Evolutionary conservation across 2,329 filamentous ascomycete species (phyloP).

Genomic region (Hypomyces rosellus): DNA sequence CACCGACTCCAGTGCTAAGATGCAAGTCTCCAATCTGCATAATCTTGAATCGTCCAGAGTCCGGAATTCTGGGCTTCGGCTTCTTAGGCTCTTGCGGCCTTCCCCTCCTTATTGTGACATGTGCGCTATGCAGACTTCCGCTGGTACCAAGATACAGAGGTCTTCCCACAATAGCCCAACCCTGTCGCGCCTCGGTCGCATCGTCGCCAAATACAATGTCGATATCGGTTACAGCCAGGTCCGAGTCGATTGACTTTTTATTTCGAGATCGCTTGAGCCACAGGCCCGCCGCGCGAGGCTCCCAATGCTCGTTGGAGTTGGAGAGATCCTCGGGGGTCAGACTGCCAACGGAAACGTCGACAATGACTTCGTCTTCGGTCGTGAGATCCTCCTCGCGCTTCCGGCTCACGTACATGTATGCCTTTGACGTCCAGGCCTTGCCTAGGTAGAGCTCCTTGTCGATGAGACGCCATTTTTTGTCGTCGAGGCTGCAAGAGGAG

Average conservation of each 20-base stretch:
- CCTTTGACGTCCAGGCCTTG: slow-evolving; percentile 65
- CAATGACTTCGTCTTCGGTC: slow-evolving; percentile 67
- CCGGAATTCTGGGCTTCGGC: slow-evolving; percentile 69
- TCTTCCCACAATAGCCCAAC: slow-evolving; percentile 74
- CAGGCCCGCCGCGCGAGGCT: slow-evolving; percentile 66
- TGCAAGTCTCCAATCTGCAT: slow-evolving; percentile 95
- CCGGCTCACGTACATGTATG: slow-evolving; percentile 74
- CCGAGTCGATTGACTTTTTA: slow-evolving; percentile 67
- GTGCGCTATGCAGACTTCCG: slow-evolving; percentile 58
- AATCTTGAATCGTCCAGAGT: slow-evolving; percentile 94
- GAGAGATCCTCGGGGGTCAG: slow-evolving; percentile 52
- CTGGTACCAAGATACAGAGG: slow-evolving; percentile 64
- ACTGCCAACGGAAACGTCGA: slow-evolving; percentile 70
- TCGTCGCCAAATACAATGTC: slow-evolving; percentile 88
- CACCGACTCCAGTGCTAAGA: slow-evolving; percentile 80
- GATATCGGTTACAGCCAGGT: slow-evolving; percentile 68
- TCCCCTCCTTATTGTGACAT: slow-evolving; percentile 74
- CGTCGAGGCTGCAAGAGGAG: slow-evolving; percentile 68
- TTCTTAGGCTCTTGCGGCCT: slow-evolving; percentile 57
- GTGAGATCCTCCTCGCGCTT: slow-evolving; percentile 81
- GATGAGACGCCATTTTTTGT: slow-evolving; percentile 68
- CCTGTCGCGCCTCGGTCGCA: slow-evolving; percentile 79
- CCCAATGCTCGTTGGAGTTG: slow-evolving; percentile 62
- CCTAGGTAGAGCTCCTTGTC: slow-evolving; percentile 86
- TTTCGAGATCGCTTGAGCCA: slow-evolving; percentile 76